Conservation (phyloP, 2,329 filamentous ascomycete species). For the Hymenotorrendiella dingleyae region DNA sequence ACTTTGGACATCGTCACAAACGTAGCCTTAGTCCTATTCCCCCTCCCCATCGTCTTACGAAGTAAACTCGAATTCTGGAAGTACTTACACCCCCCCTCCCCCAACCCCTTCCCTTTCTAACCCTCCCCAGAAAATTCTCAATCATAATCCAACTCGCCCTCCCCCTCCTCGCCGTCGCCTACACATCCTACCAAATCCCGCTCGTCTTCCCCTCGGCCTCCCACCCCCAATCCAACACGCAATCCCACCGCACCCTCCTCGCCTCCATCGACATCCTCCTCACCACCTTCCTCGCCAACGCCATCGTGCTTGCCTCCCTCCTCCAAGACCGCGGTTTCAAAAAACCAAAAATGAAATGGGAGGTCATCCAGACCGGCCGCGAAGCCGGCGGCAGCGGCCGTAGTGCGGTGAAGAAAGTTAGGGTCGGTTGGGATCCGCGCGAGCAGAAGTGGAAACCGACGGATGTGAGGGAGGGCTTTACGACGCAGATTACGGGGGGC, state of each 20-base stretch:
- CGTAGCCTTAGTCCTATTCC: slow-evolving; percentile 76
- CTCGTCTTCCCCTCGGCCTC: slow-evolving; percentile 28
- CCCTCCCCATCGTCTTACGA: slow-evolving; percentile 73
- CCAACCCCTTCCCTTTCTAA: background rate
- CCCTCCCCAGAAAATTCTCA: slow-evolving; percentile 1
- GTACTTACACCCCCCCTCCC: background rate
- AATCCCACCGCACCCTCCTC: slow-evolving; percentile 80
- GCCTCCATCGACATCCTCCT: slow-evolving; percentile 87
- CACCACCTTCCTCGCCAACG: slow-evolving; percentile 81
- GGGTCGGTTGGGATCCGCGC: background rate
- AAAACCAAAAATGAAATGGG: slow-evolving; percentile 60
- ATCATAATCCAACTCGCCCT: slow-evolving; percentile 76
- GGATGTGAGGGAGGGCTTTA: slow-evolving; percentile 35
- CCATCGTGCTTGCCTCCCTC: slow-evolving; percentile 83
- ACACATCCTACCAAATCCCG: slow-evolving; percentile 60
- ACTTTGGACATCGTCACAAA: slow-evolving; percentile 83
- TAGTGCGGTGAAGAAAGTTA: background rate
- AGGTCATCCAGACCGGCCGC: slow-evolving; percentile 41
- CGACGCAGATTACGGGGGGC: slow-evolving; percentile 36
- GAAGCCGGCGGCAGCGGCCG: background rate
- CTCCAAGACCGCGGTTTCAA: slow-evolving; percentile 84
- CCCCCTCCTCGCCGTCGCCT: slow-evolving; percentile 69
- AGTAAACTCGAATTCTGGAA: background rate
- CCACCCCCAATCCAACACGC: slow-evolving; percentile 40
- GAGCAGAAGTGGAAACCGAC: slow-evolving; percentile 43